Conservation (phyloP, 441 rosid genomes). For the Macaranga tanarius region DNA sequence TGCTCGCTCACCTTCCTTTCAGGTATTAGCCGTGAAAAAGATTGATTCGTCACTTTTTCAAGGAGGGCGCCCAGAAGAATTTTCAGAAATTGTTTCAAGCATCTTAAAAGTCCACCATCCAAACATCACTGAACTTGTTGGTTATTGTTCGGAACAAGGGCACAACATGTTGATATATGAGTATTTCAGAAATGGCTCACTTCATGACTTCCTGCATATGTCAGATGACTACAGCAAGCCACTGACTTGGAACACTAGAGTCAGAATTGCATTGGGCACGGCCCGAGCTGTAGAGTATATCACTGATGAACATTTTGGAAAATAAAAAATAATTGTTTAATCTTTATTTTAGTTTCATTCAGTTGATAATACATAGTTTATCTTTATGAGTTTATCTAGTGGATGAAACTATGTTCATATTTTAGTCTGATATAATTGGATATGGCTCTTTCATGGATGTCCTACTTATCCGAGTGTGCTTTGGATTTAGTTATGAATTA, state of each 20-base stretch:
- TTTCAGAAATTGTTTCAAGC: conserved; percentile 58
- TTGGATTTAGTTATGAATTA: too few species aligned
- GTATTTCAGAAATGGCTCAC: conserved; percentile 84
- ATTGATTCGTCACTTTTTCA: conserved; percentile 66
- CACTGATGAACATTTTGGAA: background rate
- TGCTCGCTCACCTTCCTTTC: conserved; percentile 14
- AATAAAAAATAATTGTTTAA: too few species aligned
- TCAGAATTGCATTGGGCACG: conserved; percentile 85
- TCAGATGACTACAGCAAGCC: conserved; percentile 94
- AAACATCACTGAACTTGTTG: conserved; percentile 72
- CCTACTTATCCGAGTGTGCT: too few species aligned
- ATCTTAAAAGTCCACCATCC: conserved; percentile 78
- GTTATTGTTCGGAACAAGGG: conserved; percentile 81
- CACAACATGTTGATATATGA: conserved; percentile 68
- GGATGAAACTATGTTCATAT: too few species aligned
- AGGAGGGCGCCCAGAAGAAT: conserved; percentile 39
- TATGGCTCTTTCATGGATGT: too few species aligned
- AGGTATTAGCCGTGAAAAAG: conserved; percentile 91
- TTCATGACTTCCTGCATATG: conserved; percentile 79
- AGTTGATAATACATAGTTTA: background rate
- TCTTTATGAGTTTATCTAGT: too few species aligned
- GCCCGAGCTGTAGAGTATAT: conserved; percentile 82
- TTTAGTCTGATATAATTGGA: too few species aligned
- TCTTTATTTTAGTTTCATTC: background rate
- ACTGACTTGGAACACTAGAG: conserved; percentile 94